Evolutionary conservation across 306 rosid genomes (phyloP), one percentile per base, ranked within the genome.

Genomic region (Citrullus amarus): DNA sequence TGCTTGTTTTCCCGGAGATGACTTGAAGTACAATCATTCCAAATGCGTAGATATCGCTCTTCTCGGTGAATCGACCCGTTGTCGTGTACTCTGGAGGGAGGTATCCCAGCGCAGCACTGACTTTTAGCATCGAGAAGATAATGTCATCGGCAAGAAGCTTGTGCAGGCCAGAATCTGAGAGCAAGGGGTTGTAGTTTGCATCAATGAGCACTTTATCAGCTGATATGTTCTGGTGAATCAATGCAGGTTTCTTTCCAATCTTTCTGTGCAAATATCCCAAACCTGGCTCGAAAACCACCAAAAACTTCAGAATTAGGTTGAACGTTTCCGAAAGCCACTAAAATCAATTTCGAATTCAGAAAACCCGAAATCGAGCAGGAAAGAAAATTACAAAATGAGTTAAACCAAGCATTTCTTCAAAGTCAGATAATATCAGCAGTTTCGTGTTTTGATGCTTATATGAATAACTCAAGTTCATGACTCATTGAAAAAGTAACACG

Each of bases 61-160:
- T 89, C 73, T 79, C 88, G 0, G 93, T 93, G 80, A 91, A 84
- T 59, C 91, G 90, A 25, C 98, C 98, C 0, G 92, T 93, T 39
- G 78, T 81, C 13, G 90, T 54, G 80, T 93, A 93, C 78, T 93
- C 98, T 0, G 98, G 98, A 41, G 96, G 90, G 54, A 93, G 83
- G 80, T 91, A 93, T 76, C 98, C 98, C 92, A 83, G 86, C 71
- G 96, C 98, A 43, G 98, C 97, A 80, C 92, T 88, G 48, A 88
- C 92, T 84, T 93, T 93, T 76, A 93, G 96, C 79, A 85, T 81
- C 9, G 91, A 91, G 80, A 85, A 93, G 84, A 91, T 83, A 30
- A 86, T 85, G 79, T 93, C 98, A 46, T 91, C 96, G 61, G 89
- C 97, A 44, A 93, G 97, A 28, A 93, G 97, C 73, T 93, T 91